Base-by-base conservation (phyloP, 2,329 filamentous ascomycete genomes). In the Colletotrichum sp. region DNA sequence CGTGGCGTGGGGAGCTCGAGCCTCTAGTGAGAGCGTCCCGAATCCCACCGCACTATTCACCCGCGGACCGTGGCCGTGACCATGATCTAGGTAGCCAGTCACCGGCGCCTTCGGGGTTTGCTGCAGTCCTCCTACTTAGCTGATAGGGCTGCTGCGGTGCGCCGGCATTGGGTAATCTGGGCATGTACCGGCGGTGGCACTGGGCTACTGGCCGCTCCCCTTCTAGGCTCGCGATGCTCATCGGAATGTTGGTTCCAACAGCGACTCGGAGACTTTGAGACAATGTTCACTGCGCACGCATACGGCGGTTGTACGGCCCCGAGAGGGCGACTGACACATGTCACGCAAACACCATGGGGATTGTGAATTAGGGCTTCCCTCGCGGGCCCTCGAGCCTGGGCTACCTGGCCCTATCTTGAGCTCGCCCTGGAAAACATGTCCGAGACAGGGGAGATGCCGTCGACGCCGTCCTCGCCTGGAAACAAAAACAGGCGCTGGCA, bases 361-460 rank as follows among this genome's bases (percentile, higher is more conserved):
- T 48, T 18, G 15, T n/a, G 24, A 32, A 30, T 69, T 76, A 48
- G 73, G 56, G 70, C 70, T 73, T 69, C 48, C 48, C 64, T 73
- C 48, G 43, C n/a, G 38, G 58, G 6, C n/a, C 26, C 36, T 34
- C 60, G 15, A 58, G 28, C 43, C 43, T 52, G n/a, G 36, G 43
- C 55, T 48, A 21, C 43, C 43, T 24, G 72, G 61, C 16, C 34
- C n/a, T 73, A 70, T 73, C 56, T 58, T 60, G 55, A 43, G 60
- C 55, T 60, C 70, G 48, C 56, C 64, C 56, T 30, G 58, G 43
- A 18, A 48, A 26, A 69, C 24, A 60, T 64, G 64, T 21, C 56
- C 65, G 48, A 56, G 58, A 73, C 70, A 76, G 60, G 73, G 64
- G 48, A 76, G 32, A 73, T 69, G 64, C 71, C 48, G n/a, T 28